Evolutionary conservation across 495 filamentous ascomycete genomes (phyloP).

Genomic region (Cercophora sp.): DNA sequence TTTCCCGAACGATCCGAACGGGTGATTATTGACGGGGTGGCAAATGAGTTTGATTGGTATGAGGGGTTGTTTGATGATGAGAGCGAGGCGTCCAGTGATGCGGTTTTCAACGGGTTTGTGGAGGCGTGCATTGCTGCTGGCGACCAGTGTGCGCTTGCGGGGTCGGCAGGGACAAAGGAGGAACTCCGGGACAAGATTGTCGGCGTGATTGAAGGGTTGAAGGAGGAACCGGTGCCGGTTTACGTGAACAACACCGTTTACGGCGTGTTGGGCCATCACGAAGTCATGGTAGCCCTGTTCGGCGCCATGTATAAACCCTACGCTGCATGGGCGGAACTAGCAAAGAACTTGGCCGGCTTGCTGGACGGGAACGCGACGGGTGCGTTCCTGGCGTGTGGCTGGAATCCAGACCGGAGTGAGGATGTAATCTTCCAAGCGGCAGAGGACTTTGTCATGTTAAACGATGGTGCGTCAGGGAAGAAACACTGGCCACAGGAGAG

Average conservation of each 20-base stretch:
- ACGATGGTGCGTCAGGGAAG: constrained; percentile 31
- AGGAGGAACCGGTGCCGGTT: constrained; percentile 33
- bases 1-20: constrained; percentile 39
- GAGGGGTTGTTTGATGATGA: constrained; percentile 23
- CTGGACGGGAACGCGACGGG: constrained; percentile 40
- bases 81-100: constrained; percentile 31
- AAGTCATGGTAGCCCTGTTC: constrained; percentile 35
- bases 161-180: constrained; percentile 26
- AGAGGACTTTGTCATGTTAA: constrained; percentile 23
- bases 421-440: constrained; percentile 21
- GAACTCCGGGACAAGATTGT: constrained; percentile 27
- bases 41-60: constrained; percentile 40
- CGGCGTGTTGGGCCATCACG: constrained; percentile 35
- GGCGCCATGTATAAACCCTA: constrained; percentile 35
- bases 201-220: constrained; percentile 21
- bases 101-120: constrained; percentile 38
- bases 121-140: constrained; percentile 42
- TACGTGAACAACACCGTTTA: constrained; percentile 39
- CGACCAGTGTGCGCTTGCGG: constrained; percentile 32
- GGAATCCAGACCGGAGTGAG: constrained; percentile 6
- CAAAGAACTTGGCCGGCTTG: constrained; percentile 31
- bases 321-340: constrained; percentile 31
- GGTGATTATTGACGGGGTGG: constrained; percentile 44
- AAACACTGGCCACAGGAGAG: constrained; percentile 27
- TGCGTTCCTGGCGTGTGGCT: constrained; percentile 34